Evolutionary conservation across 768 basidiomycete genomes (phyloP), one percentile per base, ranked within the genome.

Genomic region (Russula ochroleuca): DNA sequence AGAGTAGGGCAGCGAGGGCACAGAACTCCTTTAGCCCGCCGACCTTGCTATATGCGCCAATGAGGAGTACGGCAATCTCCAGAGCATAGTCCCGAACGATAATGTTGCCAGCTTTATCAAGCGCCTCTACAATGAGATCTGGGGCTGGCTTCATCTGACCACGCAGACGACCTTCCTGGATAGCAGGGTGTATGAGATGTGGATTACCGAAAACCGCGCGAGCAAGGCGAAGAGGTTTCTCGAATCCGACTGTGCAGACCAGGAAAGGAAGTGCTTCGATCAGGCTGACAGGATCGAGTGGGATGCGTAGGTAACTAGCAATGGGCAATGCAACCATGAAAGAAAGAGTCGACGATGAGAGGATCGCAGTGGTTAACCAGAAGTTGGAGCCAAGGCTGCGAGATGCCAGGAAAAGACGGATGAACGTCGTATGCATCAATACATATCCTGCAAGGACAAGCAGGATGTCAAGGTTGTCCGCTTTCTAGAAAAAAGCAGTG

Each of bases 201-300:
- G 90, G 91, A 69, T 94, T 90, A 33, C 84, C 82, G 76, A 98
- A 92, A 17, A 98, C 91, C 2, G 94, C 88, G 14, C 87, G 82
- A 2, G 94, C 95, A 28, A 99, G 85, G 8, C 92, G 84, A 51
- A 96, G 86, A 0, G 95, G 96, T 74, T 99, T 98, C 76, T 99
- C 97, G 74, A 98, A 99, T 8, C 96, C 96, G 64, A 99, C 86
- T 1, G 94, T 97, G 74, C 96, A 96, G 40, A 99, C 95, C 53
- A 98, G 80, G 85, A 98, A 98, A 0, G 97, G 97, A 0, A 99
- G 83, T 0, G 97, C 96, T 74, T 99, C 97, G 11, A 92, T 93
- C 56, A 99, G 81, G 11, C 88, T 87, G 58, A 98, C 88, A 1
- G 94, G 93, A 73, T 98, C 95, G 69, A 99, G 87, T 21, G 87